Evolutionary conservation across 2,329 filamentous ascomycete species (phyloP).

Genomic region (Diaporthe vaccinii): DNA sequence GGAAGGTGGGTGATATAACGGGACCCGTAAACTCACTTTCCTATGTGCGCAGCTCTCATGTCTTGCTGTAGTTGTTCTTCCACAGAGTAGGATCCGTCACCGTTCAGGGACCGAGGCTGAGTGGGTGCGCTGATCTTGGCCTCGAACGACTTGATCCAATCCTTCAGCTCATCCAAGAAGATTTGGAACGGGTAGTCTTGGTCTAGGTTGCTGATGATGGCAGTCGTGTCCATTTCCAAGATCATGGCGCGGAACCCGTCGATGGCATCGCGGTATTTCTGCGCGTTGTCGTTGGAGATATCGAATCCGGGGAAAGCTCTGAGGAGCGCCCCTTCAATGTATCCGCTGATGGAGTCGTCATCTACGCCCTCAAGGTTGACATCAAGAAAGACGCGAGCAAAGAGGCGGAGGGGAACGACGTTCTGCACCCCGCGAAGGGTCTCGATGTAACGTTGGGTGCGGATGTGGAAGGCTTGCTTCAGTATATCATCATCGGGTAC

Average conservation of each 20-base stretch:
- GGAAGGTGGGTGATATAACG: not conserved
- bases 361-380: constrained; percentile 23
- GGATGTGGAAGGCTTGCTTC: constrained; percentile 52
- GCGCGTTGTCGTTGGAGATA: constrained; percentile 10
- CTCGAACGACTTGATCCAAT: constrained; percentile 36
- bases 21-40: constrained; percentile 26
- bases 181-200: constrained; percentile 34
- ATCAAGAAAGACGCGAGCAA: constrained; percentile 49
- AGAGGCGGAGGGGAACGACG: constrained; percentile 41
- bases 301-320: constrained; percentile 43
- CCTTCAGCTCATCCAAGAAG: constrained; percentile 35
- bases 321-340: constrained; percentile 40
- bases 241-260: constrained; percentile 35
- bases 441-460: constrained; percentile 53
- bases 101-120: constrained; percentile 7
- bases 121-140: constrained; percentile 17
- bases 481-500: constrained; percentile 41
- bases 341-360: constrained; percentile 36
- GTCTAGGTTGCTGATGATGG: constrained; percentile 33
- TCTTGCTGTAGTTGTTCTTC: constrained; percentile 29
- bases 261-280: constrained; percentile 36
- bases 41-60: constrained; percentile 14
- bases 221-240: constrained; percentile 29
- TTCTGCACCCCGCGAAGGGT: constrained; percentile 29
- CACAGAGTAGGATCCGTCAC: constrained; percentile 22